These are phyloP conservation scores for Henckelia pumila DNA, from an alignment of 257 asterid genomes.

Conservation along the genomic window DNA sequence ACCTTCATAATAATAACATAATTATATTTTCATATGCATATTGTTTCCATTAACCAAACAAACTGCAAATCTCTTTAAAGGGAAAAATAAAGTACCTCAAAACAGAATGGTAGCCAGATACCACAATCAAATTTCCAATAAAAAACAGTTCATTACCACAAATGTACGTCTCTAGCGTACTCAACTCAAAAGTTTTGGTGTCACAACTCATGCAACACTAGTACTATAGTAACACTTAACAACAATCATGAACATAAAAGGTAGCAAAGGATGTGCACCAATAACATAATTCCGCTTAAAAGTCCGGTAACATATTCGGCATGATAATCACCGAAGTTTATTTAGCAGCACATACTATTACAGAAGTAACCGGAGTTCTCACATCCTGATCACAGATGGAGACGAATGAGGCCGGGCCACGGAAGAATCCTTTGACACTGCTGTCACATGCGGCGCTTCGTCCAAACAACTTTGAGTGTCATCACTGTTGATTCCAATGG, in stretches of 20 bases:
- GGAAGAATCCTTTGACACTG: conserved; percentile 75
- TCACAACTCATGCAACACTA: background rate
- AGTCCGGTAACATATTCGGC: background rate
- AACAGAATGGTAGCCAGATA: background rate
- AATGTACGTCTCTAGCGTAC: background rate
- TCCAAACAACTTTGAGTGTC: conserved; percentile 94
- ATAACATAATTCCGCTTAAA: background rate
- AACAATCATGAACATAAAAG: background rate
- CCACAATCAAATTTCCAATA: background rate
- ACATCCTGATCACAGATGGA: conserved; percentile 45
- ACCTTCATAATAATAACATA: too few relatives aligned
- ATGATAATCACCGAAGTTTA: conserved; percentile 9
- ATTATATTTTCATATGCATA: too few relatives aligned
- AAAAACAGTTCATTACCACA: too few relatives aligned
- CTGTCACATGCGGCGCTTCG: conserved; percentile 57
- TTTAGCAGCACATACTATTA: conserved; percentile 19
- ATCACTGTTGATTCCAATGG: conserved; percentile 67
- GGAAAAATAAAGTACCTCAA: too few relatives aligned
- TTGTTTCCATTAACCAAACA: too few relatives aligned
- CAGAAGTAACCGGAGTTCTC: conserved; percentile 15
- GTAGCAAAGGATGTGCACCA: background rate
- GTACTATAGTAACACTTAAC: too few relatives aligned
- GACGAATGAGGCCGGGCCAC: conserved; percentile 68
- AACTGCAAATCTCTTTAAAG: too few relatives aligned
- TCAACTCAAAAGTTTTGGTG: background rate